Conservation (phyloP, 768 basidiomycete species). For the Lactarius indigo region DNA sequence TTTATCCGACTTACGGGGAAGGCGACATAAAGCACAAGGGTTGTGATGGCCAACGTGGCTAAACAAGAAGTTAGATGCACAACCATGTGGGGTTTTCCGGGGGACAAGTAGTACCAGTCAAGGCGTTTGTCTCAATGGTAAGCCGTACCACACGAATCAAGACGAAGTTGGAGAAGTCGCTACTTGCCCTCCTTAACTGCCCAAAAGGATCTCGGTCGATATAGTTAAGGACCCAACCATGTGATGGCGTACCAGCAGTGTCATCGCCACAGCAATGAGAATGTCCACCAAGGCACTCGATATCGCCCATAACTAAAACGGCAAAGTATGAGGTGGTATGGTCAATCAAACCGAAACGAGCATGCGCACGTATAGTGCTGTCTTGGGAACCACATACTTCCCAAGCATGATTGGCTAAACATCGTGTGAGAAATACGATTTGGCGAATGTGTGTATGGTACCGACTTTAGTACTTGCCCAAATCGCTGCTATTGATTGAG, state of each 20-base stretch:
- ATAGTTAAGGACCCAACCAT: not conserved
- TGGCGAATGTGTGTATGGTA: not conserved
- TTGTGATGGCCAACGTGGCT: not conserved
- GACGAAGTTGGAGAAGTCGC: not conserved
- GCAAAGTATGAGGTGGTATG: not conserved
- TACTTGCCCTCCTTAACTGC: not conserved
- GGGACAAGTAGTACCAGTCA: not conserved
- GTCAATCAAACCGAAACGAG: not conserved
- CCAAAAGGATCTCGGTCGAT: not conserved
- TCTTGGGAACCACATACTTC: not conserved
- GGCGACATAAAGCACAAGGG: not conserved
- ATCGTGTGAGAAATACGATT: not conserved
- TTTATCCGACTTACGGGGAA: not conserved
- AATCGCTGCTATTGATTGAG: not conserved
- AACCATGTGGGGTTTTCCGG: not conserved
- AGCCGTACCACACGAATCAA: not conserved
- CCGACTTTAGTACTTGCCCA: not conserved
- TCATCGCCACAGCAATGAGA: not conserved
- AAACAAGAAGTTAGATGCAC: not conserved
- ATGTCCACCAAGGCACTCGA: not conserved
- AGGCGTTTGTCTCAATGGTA: not conserved
- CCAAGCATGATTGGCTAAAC: not conserved
- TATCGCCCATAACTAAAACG: not conserved
- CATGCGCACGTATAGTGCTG: not conserved
- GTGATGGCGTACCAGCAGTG: not conserved